Base-by-base conservation (phyloP, 108 stramenopile genomes). In the Bacterosira constricta region DNA sequence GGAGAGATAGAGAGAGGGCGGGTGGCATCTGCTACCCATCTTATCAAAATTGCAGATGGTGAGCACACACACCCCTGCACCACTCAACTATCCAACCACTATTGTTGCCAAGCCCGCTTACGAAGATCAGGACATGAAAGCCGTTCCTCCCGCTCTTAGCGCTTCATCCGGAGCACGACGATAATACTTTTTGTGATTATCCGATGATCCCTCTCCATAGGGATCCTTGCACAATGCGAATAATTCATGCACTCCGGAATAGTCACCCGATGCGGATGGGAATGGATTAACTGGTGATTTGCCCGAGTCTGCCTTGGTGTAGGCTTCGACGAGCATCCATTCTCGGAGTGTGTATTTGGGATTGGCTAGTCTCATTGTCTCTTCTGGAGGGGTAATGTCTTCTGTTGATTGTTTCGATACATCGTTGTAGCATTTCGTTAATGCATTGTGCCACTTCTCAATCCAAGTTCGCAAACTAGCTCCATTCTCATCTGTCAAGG, bases 311-410 rank as follows among this genome's bases (percentile, higher is more conserved):
- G 92, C 95, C 46, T 77, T 73, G 6, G 85, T 68, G 68, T 96
- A 96, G 3, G 95, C 89, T 51, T 96, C 90, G 12, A 93, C 91
- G 58, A 96, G 63, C 88, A 91, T 96, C 91, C 90, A 90, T 71
- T 93, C 92, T 50, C 88, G 57, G 12, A 96, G 63, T 0, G 90
- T 87, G 69, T 85, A 93, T 35, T 96, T 93, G 31, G 91, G 91
- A 75, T 92, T 93, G 25, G 75, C 61, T 9, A 60, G 39, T 27
- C 71, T 45, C 92, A 93, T 93, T 56, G 69, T 66, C 52, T 89
- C 82, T 41, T 52, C 63, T 18, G 71, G 63, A 25, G 56, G 71
- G 6, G 73, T 29, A 0, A 68, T 45, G n/a, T 10, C 37, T 21
- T 63, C 56, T 18, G 51, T 44, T 20, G 66, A 50, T 34, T 69